A percentile compares a stretch with the other conserved stretches of the same genome.
These are phyloP conservation scores for Naganishia sp. DNA, from an alignment of 1,284 basidiomycete genomes.

Conservation along the genomic window DNA sequence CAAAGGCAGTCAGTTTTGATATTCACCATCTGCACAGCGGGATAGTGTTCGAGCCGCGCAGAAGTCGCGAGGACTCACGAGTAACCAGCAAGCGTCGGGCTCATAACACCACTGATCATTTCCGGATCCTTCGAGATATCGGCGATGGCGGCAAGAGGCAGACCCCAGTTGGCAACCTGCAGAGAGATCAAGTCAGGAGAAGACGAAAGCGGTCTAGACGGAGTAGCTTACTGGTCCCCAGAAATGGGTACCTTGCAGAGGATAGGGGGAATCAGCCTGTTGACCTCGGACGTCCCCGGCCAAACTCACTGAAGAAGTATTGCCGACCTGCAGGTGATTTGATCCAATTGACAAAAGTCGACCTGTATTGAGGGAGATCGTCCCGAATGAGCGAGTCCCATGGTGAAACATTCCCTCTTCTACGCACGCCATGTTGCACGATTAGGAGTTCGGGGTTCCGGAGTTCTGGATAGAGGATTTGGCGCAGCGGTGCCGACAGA, in stretches of 20 bases:
- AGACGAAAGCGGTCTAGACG: too few species aligned
- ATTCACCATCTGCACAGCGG: too few species aligned
- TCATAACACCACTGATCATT: constrained; percentile 91
- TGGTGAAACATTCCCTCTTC: background rate
- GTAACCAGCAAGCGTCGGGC: constrained; percentile 79
- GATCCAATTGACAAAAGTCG: constrained; percentile 76
- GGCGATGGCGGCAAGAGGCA: constrained; percentile 84
- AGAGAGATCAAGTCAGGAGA: background rate
- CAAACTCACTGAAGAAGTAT: constrained; percentile 85
- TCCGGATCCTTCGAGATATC: constrained; percentile 91
- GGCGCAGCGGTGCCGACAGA: background rate
- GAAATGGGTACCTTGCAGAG: constrained; percentile 78
- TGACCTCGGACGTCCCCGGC: too few species aligned
- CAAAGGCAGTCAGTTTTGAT: background rate
- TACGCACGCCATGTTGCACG: constrained; percentile 14
- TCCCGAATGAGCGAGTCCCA: background rate
- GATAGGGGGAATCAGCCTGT: background rate
- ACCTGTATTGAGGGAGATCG: constrained; percentile 7
- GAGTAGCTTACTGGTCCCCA: constrained; percentile 77
- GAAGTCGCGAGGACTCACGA: constrained; percentile 67
- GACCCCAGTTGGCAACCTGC: constrained; percentile 94
- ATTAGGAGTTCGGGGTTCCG: background rate
- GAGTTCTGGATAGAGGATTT: background rate
- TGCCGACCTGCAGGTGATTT: constrained; percentile 83
- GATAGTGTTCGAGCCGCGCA: too few species aligned